Conservation (phyloP, 1,139 yeast species). For the Hyphopichia fennica region DNA sequence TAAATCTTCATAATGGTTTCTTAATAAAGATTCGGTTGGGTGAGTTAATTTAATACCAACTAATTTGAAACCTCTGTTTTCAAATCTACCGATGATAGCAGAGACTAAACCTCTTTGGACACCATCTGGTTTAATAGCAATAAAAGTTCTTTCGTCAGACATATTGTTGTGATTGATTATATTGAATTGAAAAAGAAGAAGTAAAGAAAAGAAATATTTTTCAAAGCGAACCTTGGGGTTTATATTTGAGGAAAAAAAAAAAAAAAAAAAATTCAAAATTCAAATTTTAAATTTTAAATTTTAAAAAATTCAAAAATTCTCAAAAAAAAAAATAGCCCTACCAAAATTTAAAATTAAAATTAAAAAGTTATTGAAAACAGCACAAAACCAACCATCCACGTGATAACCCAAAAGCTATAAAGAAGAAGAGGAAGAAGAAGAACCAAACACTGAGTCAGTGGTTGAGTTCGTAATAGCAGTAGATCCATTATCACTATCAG, state of each 20-base stretch:
- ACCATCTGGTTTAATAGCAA: conserved; percentile 99
- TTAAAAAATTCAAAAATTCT: not conserved
- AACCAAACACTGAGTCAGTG: too few species aligned
- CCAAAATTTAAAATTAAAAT: too few species aligned
- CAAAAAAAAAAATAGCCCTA: too few species aligned
- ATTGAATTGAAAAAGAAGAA: not conserved
- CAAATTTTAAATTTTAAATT: not conserved
- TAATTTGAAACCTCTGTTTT: conserved; percentile 95
- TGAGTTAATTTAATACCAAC: conserved; percentile 91
- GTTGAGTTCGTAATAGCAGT: too few species aligned
- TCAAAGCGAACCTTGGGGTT: not conserved
- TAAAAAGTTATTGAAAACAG: too few species aligned
- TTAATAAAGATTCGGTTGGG: conserved; percentile 85
- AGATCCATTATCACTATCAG: too few species aligned
- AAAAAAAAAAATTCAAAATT: not conserved
- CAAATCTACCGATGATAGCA: conserved; percentile 90
- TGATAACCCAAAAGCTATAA: too few species aligned
- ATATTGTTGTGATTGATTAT: conserved; percentile 15
- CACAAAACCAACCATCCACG: too few species aligned
- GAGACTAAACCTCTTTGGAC: conserved; percentile 98
- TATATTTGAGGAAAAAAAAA: not conserved
- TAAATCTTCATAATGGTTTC: conserved; percentile 94
- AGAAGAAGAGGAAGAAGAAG: too few species aligned
- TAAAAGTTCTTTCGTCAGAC: conserved; percentile 92
- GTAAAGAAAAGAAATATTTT: not conserved